These are phyloP conservation scores for Taxawa tesnikishii DNA, from an alignment of 2,329 filamentous ascomycete genomes.

Conservation along the genomic window DNA sequence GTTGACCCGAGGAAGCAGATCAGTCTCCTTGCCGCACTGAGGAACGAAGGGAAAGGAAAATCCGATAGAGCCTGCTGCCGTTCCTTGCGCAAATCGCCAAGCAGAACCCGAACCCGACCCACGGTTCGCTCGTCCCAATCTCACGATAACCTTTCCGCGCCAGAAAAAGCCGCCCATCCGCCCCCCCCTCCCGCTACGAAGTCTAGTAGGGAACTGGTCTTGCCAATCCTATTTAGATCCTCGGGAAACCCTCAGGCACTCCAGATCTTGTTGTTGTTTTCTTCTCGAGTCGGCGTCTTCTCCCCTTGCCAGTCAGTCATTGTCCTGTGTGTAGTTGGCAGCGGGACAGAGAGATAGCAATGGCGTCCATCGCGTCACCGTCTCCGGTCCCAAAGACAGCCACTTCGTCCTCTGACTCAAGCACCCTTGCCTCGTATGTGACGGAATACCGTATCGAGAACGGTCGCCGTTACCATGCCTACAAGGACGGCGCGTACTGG, in stretches of 20 bases:
- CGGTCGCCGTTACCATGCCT: slow-evolving; percentile 23
- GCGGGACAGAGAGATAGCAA: background rate
- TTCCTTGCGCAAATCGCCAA: no score
- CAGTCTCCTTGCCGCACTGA: no score
- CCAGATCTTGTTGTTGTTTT: background rate
- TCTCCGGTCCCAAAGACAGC: slow-evolving; percentile 2
- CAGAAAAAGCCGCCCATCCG: background rate
- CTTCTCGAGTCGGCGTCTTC: background rate
- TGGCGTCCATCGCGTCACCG: background rate
- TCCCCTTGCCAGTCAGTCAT: background rate
- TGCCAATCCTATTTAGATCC: background rate
- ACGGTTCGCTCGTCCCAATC: no score
- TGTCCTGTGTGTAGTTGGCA: background rate
- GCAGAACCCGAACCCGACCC: no score
- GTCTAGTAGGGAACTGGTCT: background rate
- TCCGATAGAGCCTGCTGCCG: no score
- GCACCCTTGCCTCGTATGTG: slow-evolving; percentile 7
- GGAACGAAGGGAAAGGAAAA: no score
- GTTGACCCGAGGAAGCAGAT: no score
- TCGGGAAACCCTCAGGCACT: background rate
- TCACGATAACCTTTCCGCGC: no score
- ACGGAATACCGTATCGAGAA: slow-evolving; percentile 18
- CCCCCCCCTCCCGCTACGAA: no score
- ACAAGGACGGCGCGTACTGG: slow-evolving; percentile 17
- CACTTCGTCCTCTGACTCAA: slow-evolving; percentile 1